Conservation (phyloP, 192 early-diverging fungal genomes). For the Coemansia asiatica region DNA sequence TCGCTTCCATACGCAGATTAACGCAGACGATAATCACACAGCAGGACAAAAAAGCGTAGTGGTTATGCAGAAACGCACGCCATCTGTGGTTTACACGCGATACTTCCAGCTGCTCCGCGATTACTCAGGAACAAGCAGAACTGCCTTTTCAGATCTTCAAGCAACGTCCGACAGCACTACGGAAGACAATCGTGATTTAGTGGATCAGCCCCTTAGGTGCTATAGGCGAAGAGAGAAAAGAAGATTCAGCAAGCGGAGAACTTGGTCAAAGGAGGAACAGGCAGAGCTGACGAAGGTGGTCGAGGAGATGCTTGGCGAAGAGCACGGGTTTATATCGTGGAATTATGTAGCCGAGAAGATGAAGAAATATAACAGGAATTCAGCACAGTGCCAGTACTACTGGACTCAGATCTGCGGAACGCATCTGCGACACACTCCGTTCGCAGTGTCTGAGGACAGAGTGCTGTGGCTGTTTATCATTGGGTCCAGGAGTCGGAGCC, state of each 20-base stretch:
- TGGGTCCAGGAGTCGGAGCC: background rate
- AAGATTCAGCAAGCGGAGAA: background rate
- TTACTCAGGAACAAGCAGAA: background rate
- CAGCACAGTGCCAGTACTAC: conserved; percentile 12
- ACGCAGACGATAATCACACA: too few species aligned
- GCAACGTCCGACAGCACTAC: background rate
- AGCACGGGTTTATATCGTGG: conserved; percentile 24
- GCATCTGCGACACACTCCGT: conserved; percentile 28
- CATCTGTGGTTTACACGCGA: background rate
- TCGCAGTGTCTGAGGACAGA: conserved; percentile 21
- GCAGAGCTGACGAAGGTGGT: conserved; percentile 14
- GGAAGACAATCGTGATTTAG: background rate
- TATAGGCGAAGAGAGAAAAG: background rate
- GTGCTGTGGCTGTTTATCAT: conserved; percentile 29
- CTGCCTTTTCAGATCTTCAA: background rate
- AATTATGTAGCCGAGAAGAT: conserved; percentile 9
- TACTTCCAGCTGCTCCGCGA: background rate
- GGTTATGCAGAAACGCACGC: background rate
- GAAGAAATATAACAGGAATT: background rate
- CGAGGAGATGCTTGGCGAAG: background rate
- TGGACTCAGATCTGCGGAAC: conserved; percentile 22
- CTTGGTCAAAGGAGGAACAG: conserved; percentile 27
- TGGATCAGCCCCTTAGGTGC: background rate
- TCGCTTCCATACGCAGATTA: too few species aligned
- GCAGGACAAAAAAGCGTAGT: too few species aligned